These are phyloP conservation scores for Aristolochia californica DNA, from an alignment of 164 flowering plant genomes.

Conservation along the genomic window DNA sequence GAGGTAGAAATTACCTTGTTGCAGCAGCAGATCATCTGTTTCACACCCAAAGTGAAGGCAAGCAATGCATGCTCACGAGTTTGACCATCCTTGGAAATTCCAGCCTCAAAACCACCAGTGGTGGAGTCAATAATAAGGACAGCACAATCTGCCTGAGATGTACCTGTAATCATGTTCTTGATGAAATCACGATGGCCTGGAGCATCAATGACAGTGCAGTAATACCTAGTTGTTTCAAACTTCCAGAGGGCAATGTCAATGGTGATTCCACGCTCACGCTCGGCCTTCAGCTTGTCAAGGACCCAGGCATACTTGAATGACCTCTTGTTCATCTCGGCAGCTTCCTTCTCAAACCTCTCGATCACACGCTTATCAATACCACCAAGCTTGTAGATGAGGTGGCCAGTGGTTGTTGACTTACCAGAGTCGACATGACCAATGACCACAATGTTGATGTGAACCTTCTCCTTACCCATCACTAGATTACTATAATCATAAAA, in stretches of 20 bases:
- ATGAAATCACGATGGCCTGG: conserved; percentile 22
- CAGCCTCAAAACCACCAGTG: conserved; percentile 23
- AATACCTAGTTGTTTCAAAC: conserved; percentile 19
- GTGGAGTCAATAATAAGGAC: conserved; percentile 22
- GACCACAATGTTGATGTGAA: conserved; percentile 54
- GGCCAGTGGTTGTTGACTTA: conserved; percentile 48
- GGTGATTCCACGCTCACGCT: conserved; percentile 23
- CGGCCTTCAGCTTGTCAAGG: conserved; percentile 30
- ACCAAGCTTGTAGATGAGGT: conserved; percentile 40
- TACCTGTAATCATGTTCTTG: conserved; percentile 21
- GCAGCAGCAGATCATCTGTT: conserved; percentile 17
- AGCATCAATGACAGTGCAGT: conserved; percentile 24
- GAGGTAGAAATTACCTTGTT: conserved; percentile 2
- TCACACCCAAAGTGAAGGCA: conserved; percentile 20
- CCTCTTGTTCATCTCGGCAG: conserved; percentile 23
- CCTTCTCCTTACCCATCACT: conserved; percentile 52
- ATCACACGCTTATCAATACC: conserved; percentile 25
- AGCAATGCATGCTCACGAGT: conserved; percentile 23
- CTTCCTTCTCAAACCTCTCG: conserved; percentile 23
- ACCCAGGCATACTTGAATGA: conserved; percentile 35
- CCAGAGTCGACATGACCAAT: conserved; percentile 66
- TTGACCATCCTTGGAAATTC: conserved; percentile 22
- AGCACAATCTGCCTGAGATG: conserved; percentile 24
- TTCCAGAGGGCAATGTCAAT: conserved; percentile 22
- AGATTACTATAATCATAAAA: too few relatives aligned